A percentile compares a stretch with the other conserved stretches of the same genome.
phyloP scores from a whole-genome alignment of 169 alveolate genomes.

The Eimeria brunetti region DNA sequence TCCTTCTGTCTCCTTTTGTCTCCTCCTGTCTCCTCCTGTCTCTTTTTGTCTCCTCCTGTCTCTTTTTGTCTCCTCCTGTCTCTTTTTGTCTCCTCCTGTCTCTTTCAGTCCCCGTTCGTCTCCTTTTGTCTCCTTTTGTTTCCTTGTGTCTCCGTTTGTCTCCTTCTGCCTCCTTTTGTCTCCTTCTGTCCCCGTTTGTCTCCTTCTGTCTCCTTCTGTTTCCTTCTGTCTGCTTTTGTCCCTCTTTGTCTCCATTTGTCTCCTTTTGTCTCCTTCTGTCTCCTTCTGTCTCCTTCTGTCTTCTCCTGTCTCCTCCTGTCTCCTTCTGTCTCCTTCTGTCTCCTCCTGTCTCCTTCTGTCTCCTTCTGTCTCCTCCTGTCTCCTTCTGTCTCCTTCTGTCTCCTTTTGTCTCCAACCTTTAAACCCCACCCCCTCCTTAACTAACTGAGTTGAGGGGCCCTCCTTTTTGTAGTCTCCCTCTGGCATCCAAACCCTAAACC shows the following conservation, averaged over 20 bases:
- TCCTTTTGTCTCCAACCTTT: background rate
- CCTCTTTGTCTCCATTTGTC: too few species aligned
- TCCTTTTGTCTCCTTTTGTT: too few species aligned
- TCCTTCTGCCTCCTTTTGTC: background rate
- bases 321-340: conserved; percentile 1
- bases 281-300: too few species aligned
- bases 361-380: too few species aligned
- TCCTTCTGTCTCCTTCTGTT: too few species aligned
- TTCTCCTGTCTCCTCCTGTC: background rate
- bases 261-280: too few species aligned
- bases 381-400: background rate
- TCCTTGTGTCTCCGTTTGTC: background rate
- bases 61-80: background rate
- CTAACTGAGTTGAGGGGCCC: too few species aligned
- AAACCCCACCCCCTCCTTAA: background rate
- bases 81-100: background rate
- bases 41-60: background rate
- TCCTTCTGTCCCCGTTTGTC: too few species aligned
- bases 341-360: background rate
- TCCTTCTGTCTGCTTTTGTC: too few species aligned
- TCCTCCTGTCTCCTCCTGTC: background rate
- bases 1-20: background rate
- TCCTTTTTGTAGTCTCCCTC: too few species aligned
- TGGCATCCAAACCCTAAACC: too few species aligned
- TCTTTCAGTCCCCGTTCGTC: too few species aligned